These are phyloP conservation scores for Mimosa bimucronata DNA, from an alignment of 306 rosid genomes.

Conservation along the genomic window DNA sequence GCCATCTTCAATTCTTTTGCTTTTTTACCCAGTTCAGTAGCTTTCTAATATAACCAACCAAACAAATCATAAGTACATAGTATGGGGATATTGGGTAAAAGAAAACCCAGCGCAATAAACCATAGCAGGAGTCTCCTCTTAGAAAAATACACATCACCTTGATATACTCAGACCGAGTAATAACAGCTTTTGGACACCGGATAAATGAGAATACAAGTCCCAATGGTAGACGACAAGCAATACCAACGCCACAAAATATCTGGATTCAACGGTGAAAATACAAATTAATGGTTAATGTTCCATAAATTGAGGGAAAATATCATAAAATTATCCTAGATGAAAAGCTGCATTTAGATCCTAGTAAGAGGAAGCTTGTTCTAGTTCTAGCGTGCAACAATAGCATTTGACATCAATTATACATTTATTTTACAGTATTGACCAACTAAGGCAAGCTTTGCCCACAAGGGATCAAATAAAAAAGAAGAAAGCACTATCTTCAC, in stretches of 20 bases:
- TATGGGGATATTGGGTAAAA: conserved; percentile 4
- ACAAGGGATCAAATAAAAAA: background rate
- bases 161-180: conserved; percentile 97
- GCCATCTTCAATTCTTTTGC: conserved; percentile 96
- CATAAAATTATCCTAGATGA: background rate
- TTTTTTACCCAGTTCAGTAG: conserved; percentile 89
- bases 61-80: conserved; percentile 32
- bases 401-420: too few relatives aligned
- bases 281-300: background rate
- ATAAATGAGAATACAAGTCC: conserved; percentile 88
- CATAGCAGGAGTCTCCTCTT: background rate
- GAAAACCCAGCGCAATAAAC: conserved; percentile 12
- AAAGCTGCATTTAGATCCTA: conserved; percentile 5
- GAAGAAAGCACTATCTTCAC: background rate
- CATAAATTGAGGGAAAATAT: conserved; percentile 23
- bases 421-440: background rate
- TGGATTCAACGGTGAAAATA: conserved; percentile 40
- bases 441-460: background rate
- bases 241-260: conserved; percentile 98
- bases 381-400: too few relatives aligned
- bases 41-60: conserved; percentile 68
- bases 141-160: conserved; percentile 59
- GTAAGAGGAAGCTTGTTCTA: conserved; percentile 1
- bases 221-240: conserved; percentile 89
- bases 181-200: conserved; percentile 96